These are phyloP conservation scores for Trichophyton rubrum DNA, from an alignment of 2,329 filamentous ascomycete species.

Conservation along the genomic window DNA sequence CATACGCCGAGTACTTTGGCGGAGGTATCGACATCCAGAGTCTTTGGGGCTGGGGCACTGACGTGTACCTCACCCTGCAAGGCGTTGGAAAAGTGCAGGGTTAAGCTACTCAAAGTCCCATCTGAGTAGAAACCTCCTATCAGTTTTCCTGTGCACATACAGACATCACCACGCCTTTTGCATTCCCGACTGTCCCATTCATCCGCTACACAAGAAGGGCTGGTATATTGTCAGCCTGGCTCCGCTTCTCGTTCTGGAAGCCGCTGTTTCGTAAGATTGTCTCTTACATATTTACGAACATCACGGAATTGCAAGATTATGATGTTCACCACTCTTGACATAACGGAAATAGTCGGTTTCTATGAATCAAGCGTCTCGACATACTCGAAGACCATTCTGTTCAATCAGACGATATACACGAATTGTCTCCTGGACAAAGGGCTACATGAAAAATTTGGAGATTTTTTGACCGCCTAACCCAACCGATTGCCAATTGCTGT, in stretches of 20 bases:
- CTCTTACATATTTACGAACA: constrained; percentile 42
- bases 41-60: constrained; percentile 79
- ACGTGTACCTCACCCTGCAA: constrained; percentile 51
- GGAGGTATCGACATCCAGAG: constrained; percentile 93
- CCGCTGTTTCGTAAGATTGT: constrained; percentile 40
- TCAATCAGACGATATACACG: neutral
- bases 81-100: constrained; percentile 42
- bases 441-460: too few species aligned
- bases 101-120: neutral
- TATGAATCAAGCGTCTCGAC: constrained; percentile 46
- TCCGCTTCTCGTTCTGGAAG: constrained; percentile 36
- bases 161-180: neutral
- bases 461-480: too few species aligned
- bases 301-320: constrained; percentile 51
- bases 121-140: neutral
- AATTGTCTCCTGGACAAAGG: too few species aligned
- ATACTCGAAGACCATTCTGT: neutral
- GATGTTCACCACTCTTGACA: constrained; percentile 52
- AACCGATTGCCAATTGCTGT: too few species aligned
- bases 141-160: neutral
- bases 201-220: constrained; percentile 24
- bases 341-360: constrained; percentile 48
- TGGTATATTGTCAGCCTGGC: constrained; percentile 32
- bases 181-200: neutral
- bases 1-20: constrained; percentile 97